Percentiles rank a stretch among this genome's conserved stretches.
Conservation (phyloP, 768 basidiomycete species). For the Suillus placidus region DNA sequence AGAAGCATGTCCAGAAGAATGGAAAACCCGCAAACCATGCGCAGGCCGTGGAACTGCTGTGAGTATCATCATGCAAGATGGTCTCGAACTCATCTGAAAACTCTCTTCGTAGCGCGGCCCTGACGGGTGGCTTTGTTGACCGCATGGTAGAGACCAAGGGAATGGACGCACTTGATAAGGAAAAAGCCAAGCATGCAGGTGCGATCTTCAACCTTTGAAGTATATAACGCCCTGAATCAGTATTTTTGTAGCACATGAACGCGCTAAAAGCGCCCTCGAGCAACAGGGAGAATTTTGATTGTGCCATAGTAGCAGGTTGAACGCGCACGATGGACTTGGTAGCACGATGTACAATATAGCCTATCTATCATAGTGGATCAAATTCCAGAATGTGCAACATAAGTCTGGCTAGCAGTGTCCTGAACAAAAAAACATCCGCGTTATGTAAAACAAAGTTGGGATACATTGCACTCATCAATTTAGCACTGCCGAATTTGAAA, state of each 20-base stretch:
- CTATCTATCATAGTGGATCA: not conserved
- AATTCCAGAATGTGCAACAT: not conserved
- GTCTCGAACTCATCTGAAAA: not conserved
- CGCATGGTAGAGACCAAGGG: slow-evolving; percentile 28
- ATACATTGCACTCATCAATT: not conserved
- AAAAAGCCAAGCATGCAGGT: slow-evolving; percentile 28
- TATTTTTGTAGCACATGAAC: slow-evolving; percentile 17
- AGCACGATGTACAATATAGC: not conserved
- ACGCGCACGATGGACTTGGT: too few species aligned
- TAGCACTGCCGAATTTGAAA: not conserved
- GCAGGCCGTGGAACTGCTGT: slow-evolving; percentile 29
- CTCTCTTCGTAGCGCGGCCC: slow-evolving; percentile 22
- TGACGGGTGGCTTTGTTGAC: slow-evolving; percentile 31
- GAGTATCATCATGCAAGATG: slow-evolving; percentile 5
- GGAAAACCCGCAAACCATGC: slow-evolving; percentile 29
- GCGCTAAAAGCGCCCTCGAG: slow-evolving; percentile 13
- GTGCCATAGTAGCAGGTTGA: not conserved
- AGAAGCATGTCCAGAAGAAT: slow-evolving; percentile 20
- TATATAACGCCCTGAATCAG: not conserved
- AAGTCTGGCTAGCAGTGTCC: not conserved
- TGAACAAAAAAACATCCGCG: not conserved
- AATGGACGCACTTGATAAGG: slow-evolving; percentile 22
- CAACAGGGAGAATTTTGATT: slow-evolving; percentile 23
- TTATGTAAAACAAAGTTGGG: not conserved
- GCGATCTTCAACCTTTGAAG: not conserved